These are phyloP conservation scores for Zygoascus ofunaensis DNA, from an alignment of 805 yeast species.

Conservation along the genomic window DNA sequence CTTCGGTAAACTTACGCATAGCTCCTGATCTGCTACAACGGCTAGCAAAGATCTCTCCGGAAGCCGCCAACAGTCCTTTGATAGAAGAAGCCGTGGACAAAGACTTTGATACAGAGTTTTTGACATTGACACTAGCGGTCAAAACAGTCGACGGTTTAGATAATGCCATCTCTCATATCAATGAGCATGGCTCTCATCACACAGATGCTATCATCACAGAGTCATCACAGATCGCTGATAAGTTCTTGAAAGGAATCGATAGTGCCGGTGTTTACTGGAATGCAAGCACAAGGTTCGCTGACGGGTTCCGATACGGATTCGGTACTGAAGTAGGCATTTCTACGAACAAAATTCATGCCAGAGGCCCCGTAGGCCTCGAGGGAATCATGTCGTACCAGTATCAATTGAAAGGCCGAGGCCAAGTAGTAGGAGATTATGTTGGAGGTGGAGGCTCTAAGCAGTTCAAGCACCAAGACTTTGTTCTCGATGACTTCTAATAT, in stretches of 20 bases:
- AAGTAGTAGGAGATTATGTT: conserved; percentile 78
- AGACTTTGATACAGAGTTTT: conserved; percentile 76
- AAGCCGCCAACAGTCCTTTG: not conserved
- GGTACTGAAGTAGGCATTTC: conserved; percentile 98
- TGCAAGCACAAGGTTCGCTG: conserved; percentile 94
- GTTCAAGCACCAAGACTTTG: conserved; percentile 48
- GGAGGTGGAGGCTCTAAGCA: conserved; percentile 85
- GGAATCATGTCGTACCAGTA: conserved; percentile 95
- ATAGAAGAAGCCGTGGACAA: conserved; percentile 17
- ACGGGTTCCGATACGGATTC: conserved; percentile 96
- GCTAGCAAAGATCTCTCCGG: conserved; percentile 15
- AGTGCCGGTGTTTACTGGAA: conserved; percentile 98
- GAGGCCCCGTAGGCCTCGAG: conserved; percentile 98
- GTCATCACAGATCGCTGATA: conserved; percentile 57
- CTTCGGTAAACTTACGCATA: conserved; percentile 67
- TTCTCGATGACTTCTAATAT: conserved; percentile 2
- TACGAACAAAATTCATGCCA: conserved; percentile 92
- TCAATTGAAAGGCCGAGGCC: conserved; percentile 86
- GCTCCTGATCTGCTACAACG: conserved; percentile 38
- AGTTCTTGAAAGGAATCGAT: conserved; percentile 76
- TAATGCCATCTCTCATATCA: conserved; percentile 80
- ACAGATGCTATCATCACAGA: conserved; percentile 89
- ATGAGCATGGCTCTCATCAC: conserved; percentile 88
- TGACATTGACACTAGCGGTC: conserved; percentile 77
- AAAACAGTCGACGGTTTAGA: conserved; percentile 47